These are phyloP conservation scores for Casuarina equisetifolia DNA, from an alignment of 306 rosid species.

Conservation along the genomic window DNA sequence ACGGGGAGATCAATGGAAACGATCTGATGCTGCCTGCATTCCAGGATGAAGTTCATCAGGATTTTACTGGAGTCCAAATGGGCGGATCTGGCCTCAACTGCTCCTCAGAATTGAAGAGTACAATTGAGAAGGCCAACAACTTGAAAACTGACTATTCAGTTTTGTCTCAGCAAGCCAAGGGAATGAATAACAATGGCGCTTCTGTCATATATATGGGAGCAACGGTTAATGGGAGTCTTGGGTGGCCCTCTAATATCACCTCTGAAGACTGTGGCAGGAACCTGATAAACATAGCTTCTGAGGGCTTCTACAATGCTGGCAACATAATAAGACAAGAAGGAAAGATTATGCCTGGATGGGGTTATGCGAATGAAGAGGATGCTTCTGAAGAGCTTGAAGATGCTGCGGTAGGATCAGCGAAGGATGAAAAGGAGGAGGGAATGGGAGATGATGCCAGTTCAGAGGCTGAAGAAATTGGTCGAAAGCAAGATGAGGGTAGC, in stretches of 20 bases:
- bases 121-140: slow-evolving; percentile 20
- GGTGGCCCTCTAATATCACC: slow-evolving; percentile 23
- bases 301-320: slow-evolving; percentile 23
- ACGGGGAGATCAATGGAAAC: slow-evolving; percentile 20
- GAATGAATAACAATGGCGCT: slow-evolving; percentile 9
- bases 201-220: slow-evolving; percentile 21
- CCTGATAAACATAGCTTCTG: slow-evolving; percentile 8
- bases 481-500: slow-evolving; percentile 15
- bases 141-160: slow-evolving; percentile 9
- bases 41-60: slow-evolving; percentile 28
- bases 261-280: slow-evolving; percentile 23
- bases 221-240: slow-evolving; percentile 21
- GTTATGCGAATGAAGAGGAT: slow-evolving; percentile 32
- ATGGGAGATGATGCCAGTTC: slow-evolving; percentile 41
- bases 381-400: slow-evolving; percentile 40
- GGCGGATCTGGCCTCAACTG: slow-evolving; percentile 20
- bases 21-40: slow-evolving; percentile 22
- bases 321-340: slow-evolving; percentile 33
- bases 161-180: slow-evolving; percentile 25
- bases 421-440: slow-evolving; percentile 43
- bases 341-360: slow-evolving; percentile 38
- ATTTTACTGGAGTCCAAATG: slow-evolving; percentile 28
- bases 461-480: slow-evolving; percentile 31
- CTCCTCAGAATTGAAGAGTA: slow-evolving; percentile 17
- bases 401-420: slow-evolving; percentile 34